These are phyloP conservation scores for Cyathus striatus DNA, from an alignment of 768 basidiomycete genomes.

Conservation along the genomic window DNA sequence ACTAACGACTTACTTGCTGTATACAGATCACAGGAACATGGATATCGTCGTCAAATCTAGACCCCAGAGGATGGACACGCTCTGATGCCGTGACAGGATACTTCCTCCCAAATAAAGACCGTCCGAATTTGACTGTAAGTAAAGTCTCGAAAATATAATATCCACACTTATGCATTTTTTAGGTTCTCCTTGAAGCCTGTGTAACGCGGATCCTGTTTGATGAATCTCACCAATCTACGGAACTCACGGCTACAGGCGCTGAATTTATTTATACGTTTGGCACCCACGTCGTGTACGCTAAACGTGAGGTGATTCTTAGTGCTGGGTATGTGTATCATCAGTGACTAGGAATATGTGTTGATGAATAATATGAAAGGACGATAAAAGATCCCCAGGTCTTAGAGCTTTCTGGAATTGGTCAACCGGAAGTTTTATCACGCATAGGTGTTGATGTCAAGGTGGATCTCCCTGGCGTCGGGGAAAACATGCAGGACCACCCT, in stretches of 20 bases:
- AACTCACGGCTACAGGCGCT: conserved; percentile 18
- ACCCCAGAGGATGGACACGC: too few relatives aligned
- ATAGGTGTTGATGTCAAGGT: not conserved
- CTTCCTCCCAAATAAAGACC: too few relatives aligned
- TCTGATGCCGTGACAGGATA: too few relatives aligned
- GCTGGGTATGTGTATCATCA: conserved; percentile 9
- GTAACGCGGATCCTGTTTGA: conserved; percentile 7
- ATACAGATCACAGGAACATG: too few relatives aligned
- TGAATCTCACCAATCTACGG: conserved; percentile 10
- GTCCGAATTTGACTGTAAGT: conserved; percentile 19
- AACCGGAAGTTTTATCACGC: not conserved
- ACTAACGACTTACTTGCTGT: too few relatives aligned
- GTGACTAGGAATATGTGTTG: conserved; percentile 18
- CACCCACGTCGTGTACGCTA: conserved; percentile 2
- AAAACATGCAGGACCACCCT: too few relatives aligned
- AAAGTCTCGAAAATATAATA: conserved; percentile 3
- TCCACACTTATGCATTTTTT: conserved; percentile 1
- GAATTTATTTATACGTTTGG: too few relatives aligned
- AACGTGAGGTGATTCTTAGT: conserved; percentile 8
- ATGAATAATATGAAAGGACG: not conserved
- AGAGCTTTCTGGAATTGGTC: conserved; percentile 14
- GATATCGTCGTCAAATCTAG: too few relatives aligned
- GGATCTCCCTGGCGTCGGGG: not conserved
- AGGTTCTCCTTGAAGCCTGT: conserved; percentile 16
- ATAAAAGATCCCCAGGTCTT: not conserved